Percentiles rank a stretch among this genome's conserved stretches.
phyloP scores from a whole-genome alignment of 768 basidiomycete genomes.

The Auriscalpium orientale region DNA sequence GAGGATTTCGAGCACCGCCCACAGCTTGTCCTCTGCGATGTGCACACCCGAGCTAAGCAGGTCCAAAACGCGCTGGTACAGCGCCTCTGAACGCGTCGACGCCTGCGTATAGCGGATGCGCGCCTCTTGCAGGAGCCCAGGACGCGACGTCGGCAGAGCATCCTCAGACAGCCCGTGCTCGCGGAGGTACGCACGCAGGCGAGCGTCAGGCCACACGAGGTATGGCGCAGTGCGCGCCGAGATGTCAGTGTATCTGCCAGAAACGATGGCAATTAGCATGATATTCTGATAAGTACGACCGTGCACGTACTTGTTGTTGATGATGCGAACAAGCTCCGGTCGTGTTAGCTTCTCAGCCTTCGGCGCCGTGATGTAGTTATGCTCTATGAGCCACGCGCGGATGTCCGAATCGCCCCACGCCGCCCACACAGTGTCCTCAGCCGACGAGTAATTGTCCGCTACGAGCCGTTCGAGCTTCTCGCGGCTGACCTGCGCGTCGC shows the following conservation, averaged over 20 bases:
- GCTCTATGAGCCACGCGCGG: slow-evolving; percentile 64
- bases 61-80: slow-evolving; percentile 57
- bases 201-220: slow-evolving; percentile 87
- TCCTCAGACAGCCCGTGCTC: slow-evolving; percentile 67
- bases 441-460: slow-evolving; percentile 62
- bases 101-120: slow-evolving; percentile 76
- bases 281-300: neutral
- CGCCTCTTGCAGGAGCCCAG: slow-evolving; percentile 77
- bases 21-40: slow-evolving; percentile 71
- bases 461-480: slow-evolving; percentile 77
- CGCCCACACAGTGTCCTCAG: slow-evolving; percentile 50
- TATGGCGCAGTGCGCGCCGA: slow-evolving; percentile 49
- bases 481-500: slow-evolving; percentile 52
- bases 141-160: slow-evolving; percentile 54
- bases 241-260: slow-evolving; percentile 45
- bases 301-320: slow-evolving; percentile 54
- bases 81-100: slow-evolving; percentile 43
- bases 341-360: slow-evolving; percentile 52
- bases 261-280: slow-evolving; percentile 2
- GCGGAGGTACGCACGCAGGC: slow-evolving; percentile 83
- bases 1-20: slow-evolving; percentile 30
- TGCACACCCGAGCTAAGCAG: slow-evolving; percentile 60
- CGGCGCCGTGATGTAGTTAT: slow-evolving; percentile 46
- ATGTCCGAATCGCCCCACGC: slow-evolving; percentile 74
- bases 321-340: slow-evolving; percentile 67